These are phyloP conservation scores for Pseudogymnoascus sp. DNA, from an alignment of 2,329 filamentous ascomycete genomes.

Conservation along the genomic window DNA sequence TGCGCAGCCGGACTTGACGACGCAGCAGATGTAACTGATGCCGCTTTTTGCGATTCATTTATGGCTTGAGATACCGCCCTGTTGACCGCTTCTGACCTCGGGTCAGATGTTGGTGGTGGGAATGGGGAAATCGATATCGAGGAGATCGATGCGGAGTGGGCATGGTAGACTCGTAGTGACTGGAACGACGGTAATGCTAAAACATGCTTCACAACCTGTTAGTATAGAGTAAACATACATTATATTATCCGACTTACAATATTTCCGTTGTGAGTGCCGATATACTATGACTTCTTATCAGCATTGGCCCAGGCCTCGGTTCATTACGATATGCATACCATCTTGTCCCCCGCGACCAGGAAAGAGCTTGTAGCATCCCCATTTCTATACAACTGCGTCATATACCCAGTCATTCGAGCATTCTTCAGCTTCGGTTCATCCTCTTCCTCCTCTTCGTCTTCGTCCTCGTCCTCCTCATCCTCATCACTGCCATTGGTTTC, in stretches of 20 bases:
- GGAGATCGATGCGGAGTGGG: constrained; percentile 86
- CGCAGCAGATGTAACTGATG: constrained; percentile 35
- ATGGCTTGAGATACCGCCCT: constrained; percentile 28
- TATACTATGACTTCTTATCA: constrained; percentile 50
- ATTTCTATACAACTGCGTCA: constrained; percentile 80
- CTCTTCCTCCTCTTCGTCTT: constrained; percentile 76
- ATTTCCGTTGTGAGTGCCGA: constrained; percentile 94
- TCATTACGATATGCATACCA: constrained; percentile 48
- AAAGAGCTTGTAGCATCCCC: constrained; percentile 92
- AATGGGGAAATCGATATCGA: constrained; percentile 84
- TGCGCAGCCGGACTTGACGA: constrained; percentile 43
- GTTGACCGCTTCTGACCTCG: constrained; percentile 31
- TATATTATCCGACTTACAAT: constrained; percentile 54
- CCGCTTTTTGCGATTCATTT: constrained; percentile 25
- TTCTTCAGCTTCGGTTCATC: constrained; percentile 95
- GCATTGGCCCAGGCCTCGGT: constrained; percentile 14
- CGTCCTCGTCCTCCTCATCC: constrained; percentile 51
- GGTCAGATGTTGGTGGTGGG: constrained; percentile 48
- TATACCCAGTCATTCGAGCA: constrained; percentile 70
- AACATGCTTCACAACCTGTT: constrained; percentile 57
- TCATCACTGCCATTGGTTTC: constrained; percentile 40
- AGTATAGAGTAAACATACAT: constrained; percentile 21
- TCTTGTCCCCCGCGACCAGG: constrained; percentile 88
- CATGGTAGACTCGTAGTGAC: constrained; percentile 76
- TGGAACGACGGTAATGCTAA: constrained; percentile 76